Conservation (phyloP, 2,329 filamentous ascomycete genomes). For the Rhynchosporium secalis region DNA sequence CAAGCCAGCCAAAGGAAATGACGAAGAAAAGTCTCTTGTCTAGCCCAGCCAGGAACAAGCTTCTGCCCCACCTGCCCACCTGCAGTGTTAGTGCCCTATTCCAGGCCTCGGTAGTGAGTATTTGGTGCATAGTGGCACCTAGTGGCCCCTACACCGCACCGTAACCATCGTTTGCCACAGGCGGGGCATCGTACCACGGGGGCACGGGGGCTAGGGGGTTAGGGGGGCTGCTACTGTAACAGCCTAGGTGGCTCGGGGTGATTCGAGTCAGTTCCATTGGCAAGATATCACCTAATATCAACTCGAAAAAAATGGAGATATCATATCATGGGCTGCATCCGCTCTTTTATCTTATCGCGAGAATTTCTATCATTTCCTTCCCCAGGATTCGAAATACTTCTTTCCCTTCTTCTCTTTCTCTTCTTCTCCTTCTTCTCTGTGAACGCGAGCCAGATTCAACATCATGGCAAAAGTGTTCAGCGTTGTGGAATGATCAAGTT, state of each 20-base stretch:
- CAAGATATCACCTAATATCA: constrained; percentile 2
- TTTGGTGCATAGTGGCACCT: neutral
- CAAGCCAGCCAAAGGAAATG: neutral
- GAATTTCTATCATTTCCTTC: neutral
- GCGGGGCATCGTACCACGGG: neutral
- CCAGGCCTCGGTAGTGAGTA: neutral
- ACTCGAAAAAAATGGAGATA: constrained; percentile 2
- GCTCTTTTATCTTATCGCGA: constrained; percentile 6
- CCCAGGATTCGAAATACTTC: too few relatives aligned
- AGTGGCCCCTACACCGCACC: too few relatives aligned
- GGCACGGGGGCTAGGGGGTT: neutral
- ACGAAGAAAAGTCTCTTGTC: neutral
- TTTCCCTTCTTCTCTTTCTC: too few relatives aligned
- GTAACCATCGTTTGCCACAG: neutral
- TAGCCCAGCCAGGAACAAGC: neutral
- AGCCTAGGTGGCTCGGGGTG: neutral
- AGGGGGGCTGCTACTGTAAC: neutral
- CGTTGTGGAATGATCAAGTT: neutral
- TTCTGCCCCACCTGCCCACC: neutral
- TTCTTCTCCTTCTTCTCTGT: neutral
- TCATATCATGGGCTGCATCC: neutral
- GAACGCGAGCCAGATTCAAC: too few relatives aligned
- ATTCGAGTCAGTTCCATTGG: too few relatives aligned
- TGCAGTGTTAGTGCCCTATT: neutral
- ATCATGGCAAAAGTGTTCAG: neutral